A percentile compares a stretch with the other conserved stretches of the same genome.
Conservation (phyloP, 805 yeast species). For the Zygosaccharomyces rouxii region DNA sequence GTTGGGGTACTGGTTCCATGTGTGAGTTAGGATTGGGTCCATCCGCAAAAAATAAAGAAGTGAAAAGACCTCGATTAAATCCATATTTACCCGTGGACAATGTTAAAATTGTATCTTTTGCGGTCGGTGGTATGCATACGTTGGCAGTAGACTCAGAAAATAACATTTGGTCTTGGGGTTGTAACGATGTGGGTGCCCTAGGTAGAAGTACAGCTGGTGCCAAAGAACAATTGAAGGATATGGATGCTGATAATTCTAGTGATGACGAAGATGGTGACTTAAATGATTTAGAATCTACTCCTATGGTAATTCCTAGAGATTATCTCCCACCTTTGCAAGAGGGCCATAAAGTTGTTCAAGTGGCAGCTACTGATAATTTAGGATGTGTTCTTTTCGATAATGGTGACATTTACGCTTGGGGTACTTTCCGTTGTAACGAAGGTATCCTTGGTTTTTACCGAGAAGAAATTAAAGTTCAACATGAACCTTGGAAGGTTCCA, state of each 20-base stretch:
- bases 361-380: conserved; percentile 89
- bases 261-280: conserved; percentile 79
- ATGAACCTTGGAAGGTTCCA: conserved; percentile 57
- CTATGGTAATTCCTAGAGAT: conserved; percentile 57
- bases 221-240: conserved; percentile 61
- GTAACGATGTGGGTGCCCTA: conserved; percentile 84
- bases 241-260: conserved; percentile 53
- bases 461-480: conserved; percentile 59
- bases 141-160: conserved; percentile 74
- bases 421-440: conserved; percentile 90
- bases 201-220: conserved; percentile 79
- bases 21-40: conserved; percentile 98
- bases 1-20: conserved; percentile 97
- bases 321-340: conserved; percentile 55
- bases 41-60: conserved; percentile 82
- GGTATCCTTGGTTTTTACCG: conserved; percentile 78
- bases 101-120: conserved; percentile 73
- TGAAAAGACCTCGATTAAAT: conserved; percentile 91
- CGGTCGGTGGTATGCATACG: conserved; percentile 95
- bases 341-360: conserved; percentile 59
- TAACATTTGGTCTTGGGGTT: conserved; percentile 97
- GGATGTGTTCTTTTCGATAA: conserved; percentile 73
- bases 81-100: conserved; percentile 62
- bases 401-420: conserved; percentile 97
- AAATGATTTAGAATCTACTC: conserved; percentile 86